Base-by-base conservation (phyloP, 257 asterid genomes). In the Nicotiana sylvestris region DNA sequence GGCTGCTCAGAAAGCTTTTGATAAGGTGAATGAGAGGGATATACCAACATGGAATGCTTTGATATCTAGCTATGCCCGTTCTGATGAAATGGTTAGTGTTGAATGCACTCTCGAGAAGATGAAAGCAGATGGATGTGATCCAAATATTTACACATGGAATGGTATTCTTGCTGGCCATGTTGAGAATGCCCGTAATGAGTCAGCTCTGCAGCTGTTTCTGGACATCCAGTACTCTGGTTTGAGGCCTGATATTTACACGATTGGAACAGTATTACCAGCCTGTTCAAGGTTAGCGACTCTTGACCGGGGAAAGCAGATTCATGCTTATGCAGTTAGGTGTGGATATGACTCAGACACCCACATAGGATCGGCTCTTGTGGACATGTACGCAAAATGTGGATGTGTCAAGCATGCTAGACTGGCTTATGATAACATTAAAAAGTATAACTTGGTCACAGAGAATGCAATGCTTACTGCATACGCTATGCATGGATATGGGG, bases 321-420 rank as follows among this genome's bases (percentile, higher is more conserved):
- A 95, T 88, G 93, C 92, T 37, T 86, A 88, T 60, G 91, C 97
- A 11, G 72, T 92, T 32, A 91, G 90, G 87, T 18, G 49, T 66
- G 93, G 92, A 81, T 92, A 83, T 74, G 96, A 90, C 78, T 85
- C 88, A 10, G 92, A 95, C 82, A 68, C 79, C n/a, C 85, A 88
- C 29, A 81, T 91, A 65, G 87, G 87, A 82, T 95, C 97, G 13
- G 95, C 94, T 27, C 90, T 95, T 0, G 79, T 90, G 37, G 98
- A 95, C 77, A 92, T 95, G 98, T 91, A 93, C 35, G 95, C 92
- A 13, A 93, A 95, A 85, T 93, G 97, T 74, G 98, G 98, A 67
- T 74, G 58, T 84, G 84, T 93, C 84, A 86, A 87, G 76, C 83
- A 88, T 76, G 91, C 96, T 2, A 76, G 79, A 84, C 76, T 66